Base-by-base conservation (phyloP, 441 rosid species). In the Erodium texanum region DNA sequence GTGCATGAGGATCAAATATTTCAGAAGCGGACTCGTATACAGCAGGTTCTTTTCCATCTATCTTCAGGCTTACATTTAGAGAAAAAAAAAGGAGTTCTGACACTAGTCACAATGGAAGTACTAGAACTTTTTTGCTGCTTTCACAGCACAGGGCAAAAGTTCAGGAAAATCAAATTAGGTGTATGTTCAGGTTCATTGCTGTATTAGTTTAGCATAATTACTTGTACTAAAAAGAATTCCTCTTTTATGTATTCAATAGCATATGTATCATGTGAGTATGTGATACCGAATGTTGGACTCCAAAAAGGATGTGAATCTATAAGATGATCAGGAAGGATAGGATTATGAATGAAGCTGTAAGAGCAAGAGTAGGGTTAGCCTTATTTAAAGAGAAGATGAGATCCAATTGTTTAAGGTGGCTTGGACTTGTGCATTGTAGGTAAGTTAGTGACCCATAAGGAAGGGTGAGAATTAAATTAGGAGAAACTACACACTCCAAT, bases 21-120 rank as follows among this genome's bases (percentile, higher is more conserved):
- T 80, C 97, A 95, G 84, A 95, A 92, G 77, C 88, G 99, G 75
- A 69, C 88, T 67, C 96, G 95, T 68, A 85, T 92, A 75, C 92
- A 90, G 73, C 93, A 86, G 99, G 98, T 75, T 2, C 29, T 9
- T 59, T 59, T 29, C 32, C 63, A 59, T 59, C 63, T 59, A 5
- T 19, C 22, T 22, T 12, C 11, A 59, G 29, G 22, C 15, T 23
- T 59, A 23, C 29, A 59, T 59, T 11, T 59, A 22, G 20, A 50
- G 9, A 50, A 50, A 50, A 50, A 16, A 15, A 43, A n/a, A n/a
- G n/a, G n/a, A 34, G 38, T 34, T 34, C 22, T 23, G 11, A 59
- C 63, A 22, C 27, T 12, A 19, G 63, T 24, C 27, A 23, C 15
- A 22, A 22, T 12, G 12, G n/a, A 59, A 10, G 32, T 10, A 9